These are phyloP conservation scores for Solanum okadae DNA, from an alignment of 257 asterid genomes.

Conservation along the genomic window DNA sequence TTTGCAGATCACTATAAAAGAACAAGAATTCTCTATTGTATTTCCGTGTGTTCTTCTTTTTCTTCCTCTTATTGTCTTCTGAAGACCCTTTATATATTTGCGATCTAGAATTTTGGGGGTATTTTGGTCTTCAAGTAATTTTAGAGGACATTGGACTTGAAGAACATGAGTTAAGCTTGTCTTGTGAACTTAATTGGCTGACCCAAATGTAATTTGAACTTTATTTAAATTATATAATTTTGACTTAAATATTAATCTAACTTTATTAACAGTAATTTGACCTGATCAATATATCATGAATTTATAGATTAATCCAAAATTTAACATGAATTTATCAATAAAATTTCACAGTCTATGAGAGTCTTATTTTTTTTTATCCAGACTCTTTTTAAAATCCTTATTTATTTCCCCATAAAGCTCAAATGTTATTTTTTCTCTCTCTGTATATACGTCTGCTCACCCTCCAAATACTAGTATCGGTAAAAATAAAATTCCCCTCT, in stretches of 20 bases:
- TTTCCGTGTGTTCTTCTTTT: accelerated
- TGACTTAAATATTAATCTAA: too few relatives aligned
- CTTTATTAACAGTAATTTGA: background rate
- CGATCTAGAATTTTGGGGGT: accelerated
- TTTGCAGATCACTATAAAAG: too few relatives aligned
- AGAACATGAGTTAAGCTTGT: background rate
- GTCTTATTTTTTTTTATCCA: accelerated
- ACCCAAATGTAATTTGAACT: too few relatives aligned
- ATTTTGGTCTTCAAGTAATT: background rate
- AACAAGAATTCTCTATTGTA: too few relatives aligned
- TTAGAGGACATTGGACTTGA: background rate
- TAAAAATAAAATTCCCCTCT: too few relatives aligned
- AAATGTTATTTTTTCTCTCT: too few relatives aligned
- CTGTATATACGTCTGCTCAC: background rate
- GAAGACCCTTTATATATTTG: too few relatives aligned
- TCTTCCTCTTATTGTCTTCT: too few relatives aligned
- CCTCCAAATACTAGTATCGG: background rate
- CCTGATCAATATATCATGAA: accelerated
- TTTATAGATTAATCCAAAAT: too few relatives aligned
- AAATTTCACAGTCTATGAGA: too few relatives aligned
- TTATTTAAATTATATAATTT: too few relatives aligned
- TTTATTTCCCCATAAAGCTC: background rate
- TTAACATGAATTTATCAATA: too few relatives aligned
- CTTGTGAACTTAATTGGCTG: accelerated
- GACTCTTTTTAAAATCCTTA: background rate